Evolutionary conservation across 1,139 yeast genomes (phyloP), one percentile per base, ranked within the genome.

Genomic region (Magnusiomyces ingens): DNA sequence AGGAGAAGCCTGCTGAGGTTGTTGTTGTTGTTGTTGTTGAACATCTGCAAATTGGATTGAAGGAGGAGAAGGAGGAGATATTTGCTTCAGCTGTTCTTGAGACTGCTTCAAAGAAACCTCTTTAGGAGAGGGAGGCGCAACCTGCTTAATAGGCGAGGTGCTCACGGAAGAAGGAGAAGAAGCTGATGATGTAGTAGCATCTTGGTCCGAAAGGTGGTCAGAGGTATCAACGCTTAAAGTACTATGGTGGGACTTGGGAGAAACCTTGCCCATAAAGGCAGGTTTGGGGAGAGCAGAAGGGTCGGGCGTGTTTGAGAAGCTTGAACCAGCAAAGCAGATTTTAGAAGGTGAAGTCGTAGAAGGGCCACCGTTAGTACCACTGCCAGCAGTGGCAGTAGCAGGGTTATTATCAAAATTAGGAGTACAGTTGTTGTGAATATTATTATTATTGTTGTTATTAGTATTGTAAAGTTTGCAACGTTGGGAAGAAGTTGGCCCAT

Each of bases 261-360:
- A 19, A 29, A 36, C 6, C n/a, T 61, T 59, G 48, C 56, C 48
- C 56, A 63, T 59, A 58, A 70, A 71, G 38, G 61, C 60, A 11
- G 76, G 76, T 44, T 69, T 65, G n/a, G 77, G 77, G 19, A 73
- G 62, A 13, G 73, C 62, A n/a, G 72, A 67, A 1, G 77, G 71
- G 5, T 74, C 76, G 5, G 77, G 77, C 1, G 77, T 72, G 3
- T 71, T 62, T 50, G 71, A 71, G 61, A 73, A 73, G 26, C 71
- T 69, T 17, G 75, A 71, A 6, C 76, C 76, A 4, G 75, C 74
- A 61, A 64, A 69, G 40, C 56, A 52, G 21, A 59, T 59, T 15
- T 57, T 60, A 19, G 55, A 52, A n/a, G 59, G 56, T 10, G 58
- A 46, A n/a, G 47, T 45, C 35, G 44, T 45, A 43, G 52, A 42